Evolutionary conservation across 225 moss, liverwort and hornwort species (phyloP).

Genomic region (Marchantia paleacea): DNA sequence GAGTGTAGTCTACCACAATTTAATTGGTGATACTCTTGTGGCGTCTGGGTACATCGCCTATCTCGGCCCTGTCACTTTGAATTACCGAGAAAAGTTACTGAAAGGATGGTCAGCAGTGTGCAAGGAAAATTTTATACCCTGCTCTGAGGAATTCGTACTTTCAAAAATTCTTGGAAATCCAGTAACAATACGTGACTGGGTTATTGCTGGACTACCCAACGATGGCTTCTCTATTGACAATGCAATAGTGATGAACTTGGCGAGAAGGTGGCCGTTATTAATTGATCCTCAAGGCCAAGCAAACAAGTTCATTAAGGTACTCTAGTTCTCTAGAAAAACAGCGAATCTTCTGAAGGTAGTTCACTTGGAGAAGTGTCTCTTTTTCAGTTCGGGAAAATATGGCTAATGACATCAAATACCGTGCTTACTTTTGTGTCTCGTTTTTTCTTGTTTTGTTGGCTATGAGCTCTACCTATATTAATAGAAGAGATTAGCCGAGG

Average conservation of each 20-base stretch:
- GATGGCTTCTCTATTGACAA: slow-evolving; percentile 80
- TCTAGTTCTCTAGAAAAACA: neutral
- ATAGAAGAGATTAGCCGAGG: no score
- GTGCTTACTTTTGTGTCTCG: no score
- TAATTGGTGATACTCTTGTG: slow-evolving; percentile 65
- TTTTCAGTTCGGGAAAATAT: neutral
- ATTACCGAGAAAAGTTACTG: slow-evolving; percentile 53
- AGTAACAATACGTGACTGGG: slow-evolving; percentile 66
- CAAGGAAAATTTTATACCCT: slow-evolving; percentile 59
- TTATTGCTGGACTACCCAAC: slow-evolving; percentile 75
- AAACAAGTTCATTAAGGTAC: slow-evolving; percentile 79
- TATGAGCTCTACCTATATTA: no score
- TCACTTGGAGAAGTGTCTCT: neutral
- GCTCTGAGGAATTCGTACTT: slow-evolving; percentile 56
- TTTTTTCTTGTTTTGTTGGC: no score
- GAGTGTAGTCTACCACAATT: slow-evolving; percentile 38
- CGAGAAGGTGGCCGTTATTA: slow-evolving; percentile 67
- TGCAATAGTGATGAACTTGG: slow-evolving; percentile 70
- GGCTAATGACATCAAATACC: no score
- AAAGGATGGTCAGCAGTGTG: slow-evolving; percentile 52
- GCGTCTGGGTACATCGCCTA: slow-evolving; percentile 79
- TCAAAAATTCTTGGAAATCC: slow-evolving; percentile 59
- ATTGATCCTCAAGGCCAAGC: slow-evolving; percentile 86
- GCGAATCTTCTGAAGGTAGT: neutral
- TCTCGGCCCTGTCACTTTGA: slow-evolving; percentile 68